Base-by-base conservation (phyloP, 768 basidiomycete genomes). In the Cyclocybe cylindracea region DNA sequence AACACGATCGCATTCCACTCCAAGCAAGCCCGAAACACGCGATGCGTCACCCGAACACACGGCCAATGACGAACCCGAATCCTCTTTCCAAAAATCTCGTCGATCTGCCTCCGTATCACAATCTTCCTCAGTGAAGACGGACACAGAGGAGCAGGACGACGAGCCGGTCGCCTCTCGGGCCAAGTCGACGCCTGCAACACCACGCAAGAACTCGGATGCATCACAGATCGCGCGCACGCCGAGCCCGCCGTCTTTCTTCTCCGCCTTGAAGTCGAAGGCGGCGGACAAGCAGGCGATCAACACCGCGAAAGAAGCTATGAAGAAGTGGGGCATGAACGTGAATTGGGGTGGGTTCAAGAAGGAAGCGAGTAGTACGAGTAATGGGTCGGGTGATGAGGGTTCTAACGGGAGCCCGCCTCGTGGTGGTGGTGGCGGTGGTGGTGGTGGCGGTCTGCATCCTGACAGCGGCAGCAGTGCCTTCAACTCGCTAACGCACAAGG, bases 311-410 rank as follows among this genome's bases (percentile, higher is more conserved):
- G 95, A 97, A 63, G 80, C 89, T 7, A 87, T 97, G 78, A 85
- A 87, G 53, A 96, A 96, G 65, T 96, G 93, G 93, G 86, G 93
- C 18, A 86, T 85, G 24, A 91, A 84, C 18, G 86, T 85, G 24
- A 91, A 84, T 51, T 94, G 91, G 87, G 74, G 81, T 41, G 77
- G 76, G 10, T 61, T 84, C 66, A 84, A 78, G 70, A 86, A 82
- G 66, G 83, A 86, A 24, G 24, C 24, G 24, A 24, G 24, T 50
- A 66, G 53, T 41, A 66, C 57, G 47, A 66, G 56, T 41, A 48
- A 58, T 57, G 50, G 53, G 49, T 49, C 57, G 16, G 62, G 62
- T 29, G 82, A 82, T 10, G 79, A 78, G 16, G 53, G 69, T 36
- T 64, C 74, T 44, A 74, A 73, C 2, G 38, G 40, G 7, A 65